Conservation (phyloP, 1,284 basidiomycete genomes). For the Pseudozyma sp. region DNA sequence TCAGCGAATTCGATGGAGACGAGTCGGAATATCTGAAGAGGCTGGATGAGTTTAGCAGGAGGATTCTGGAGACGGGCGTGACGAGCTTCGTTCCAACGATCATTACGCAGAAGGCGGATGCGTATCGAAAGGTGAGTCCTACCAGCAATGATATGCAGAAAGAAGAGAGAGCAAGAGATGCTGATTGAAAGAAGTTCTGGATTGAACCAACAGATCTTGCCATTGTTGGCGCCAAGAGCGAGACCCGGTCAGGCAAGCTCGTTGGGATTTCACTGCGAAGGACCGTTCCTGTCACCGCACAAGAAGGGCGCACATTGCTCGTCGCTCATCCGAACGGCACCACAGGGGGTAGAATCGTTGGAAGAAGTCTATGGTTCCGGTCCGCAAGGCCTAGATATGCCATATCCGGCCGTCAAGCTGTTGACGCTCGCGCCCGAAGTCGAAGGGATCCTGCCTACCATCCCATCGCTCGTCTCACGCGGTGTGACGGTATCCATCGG, state of each 20-base stretch:
- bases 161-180: too few relatives aligned
- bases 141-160: neutral
- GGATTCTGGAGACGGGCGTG: conserved; percentile 86
- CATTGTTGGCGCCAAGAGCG: conserved; percentile 70
- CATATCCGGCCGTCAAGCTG: conserved; percentile 74
- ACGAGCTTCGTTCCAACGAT: conserved; percentile 76
- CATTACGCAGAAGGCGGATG: conserved; percentile 34
- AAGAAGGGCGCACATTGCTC: conserved; percentile 81
- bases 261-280: conserved; percentile 89
- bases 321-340: conserved; percentile 74
- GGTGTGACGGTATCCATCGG: conserved; percentile 86
- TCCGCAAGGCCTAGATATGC: conserved; percentile 71
- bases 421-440: conserved; percentile 89
- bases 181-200: conserved; percentile 18
- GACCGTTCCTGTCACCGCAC: conserved; percentile 83
- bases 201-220: conserved; percentile 72
- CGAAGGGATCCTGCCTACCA: conserved; percentile 79
- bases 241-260: conserved; percentile 72
- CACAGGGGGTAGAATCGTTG: conserved; percentile 63
- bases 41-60: conserved; percentile 77
- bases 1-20: conserved; percentile 75
- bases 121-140: conserved; percentile 41
- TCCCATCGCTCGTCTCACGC: conserved; percentile 75
- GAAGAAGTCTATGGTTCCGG: conserved; percentile 47
- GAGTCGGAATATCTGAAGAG: conserved; percentile 70